A percentile compares a stretch with the other conserved stretches of the same genome.
phyloP scores from a whole-genome alignment of 148 eudicot genomes.

The Chenopodium suecicum region DNA sequence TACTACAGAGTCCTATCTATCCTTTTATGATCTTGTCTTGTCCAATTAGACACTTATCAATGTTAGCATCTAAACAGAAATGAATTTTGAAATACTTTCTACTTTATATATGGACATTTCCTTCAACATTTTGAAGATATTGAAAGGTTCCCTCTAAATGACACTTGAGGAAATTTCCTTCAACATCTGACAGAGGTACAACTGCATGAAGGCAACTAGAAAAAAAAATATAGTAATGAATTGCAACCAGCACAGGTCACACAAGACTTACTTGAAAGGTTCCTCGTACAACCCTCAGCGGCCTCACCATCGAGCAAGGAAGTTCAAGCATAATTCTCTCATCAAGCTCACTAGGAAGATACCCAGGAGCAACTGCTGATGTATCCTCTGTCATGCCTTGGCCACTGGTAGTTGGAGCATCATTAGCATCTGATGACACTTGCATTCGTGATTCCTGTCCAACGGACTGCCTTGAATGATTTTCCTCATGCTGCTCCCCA shows the following conservation, averaged over 20 bases:
- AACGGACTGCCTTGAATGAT: slow-evolving; percentile 44
- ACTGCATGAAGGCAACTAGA: background rate
- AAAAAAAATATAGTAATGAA: background rate
- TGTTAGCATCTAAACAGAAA: background rate
- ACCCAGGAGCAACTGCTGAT: slow-evolving; percentile 75
- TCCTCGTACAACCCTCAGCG: slow-evolving; percentile 77
- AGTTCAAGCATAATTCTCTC: slow-evolving; percentile 95
- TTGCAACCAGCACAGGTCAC: background rate
- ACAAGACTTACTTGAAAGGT: slow-evolving; percentile 82
- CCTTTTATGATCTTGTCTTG: background rate
- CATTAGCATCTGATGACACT: slow-evolving; percentile 42
- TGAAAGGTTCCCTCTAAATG: too few species aligned
- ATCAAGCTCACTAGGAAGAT: slow-evolving; percentile 85
- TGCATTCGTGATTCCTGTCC: slow-evolving; percentile 48
- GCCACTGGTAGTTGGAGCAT: slow-evolving; percentile 43
- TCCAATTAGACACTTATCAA: background rate
- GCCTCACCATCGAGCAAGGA: slow-evolving; percentile 88
- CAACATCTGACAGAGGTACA: background rate
- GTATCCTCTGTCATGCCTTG: slow-evolving; percentile 53
- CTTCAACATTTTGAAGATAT: too few species aligned
- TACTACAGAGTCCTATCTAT: background rate
- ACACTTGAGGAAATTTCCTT: background rate
- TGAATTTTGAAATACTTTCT: background rate
- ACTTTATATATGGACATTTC: background rate
- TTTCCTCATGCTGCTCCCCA: slow-evolving; percentile 43